Evolutionary conservation across 257 asterid species (phyloP), one percentile per base, ranked within the genome.

Genomic region (Eucommia ulmoides): DNA sequence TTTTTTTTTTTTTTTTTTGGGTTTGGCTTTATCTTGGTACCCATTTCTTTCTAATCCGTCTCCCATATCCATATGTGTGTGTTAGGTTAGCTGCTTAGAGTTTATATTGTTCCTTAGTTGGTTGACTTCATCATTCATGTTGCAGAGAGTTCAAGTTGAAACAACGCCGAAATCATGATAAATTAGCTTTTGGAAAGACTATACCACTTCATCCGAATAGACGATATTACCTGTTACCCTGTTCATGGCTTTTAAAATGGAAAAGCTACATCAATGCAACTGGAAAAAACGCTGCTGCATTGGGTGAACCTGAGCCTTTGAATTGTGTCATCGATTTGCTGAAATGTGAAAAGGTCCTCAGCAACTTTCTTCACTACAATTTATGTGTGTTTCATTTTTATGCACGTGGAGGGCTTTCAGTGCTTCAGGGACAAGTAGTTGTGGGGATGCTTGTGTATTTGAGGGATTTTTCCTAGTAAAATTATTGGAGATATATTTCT

Each of bases 91-190:
- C n/a, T n/a, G n/a, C n/a, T n/a, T 4, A 35, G 44, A 35, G 44
- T 20, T 57, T 16, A 50, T 22, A 47, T 29, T 8, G 15, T 42
- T 48, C 60, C 49, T 49, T 59, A 54, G 62, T 44, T 65, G 42
- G 73, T 79, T 67, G 74, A 67, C 22, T n/a, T 54, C 46, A 42
- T 21, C 49, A 54, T 60, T 45, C 63, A 47, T 78, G 54, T 49
- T 78, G 75, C 93, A 89, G 98, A 71, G 98, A 77, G 65, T 76
- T 82, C 71, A 89, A 75, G 83, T 66, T 73, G 73, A 89, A 66
- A 74, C 92, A 85, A 72, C 72, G 78, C 68, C 85, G 78, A 64
- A 69, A 53, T 58, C 98, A 89, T 74, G 98, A 89, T 71, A 86
- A 74, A 54, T 56, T 89, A 70, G 93, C 82, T 49, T 44, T 61